Percentiles rank a stretch among this genome's conserved stretches.
These are phyloP conservation scores for Penicillium sp. DNA, from an alignment of 2,329 filamentous ascomycete species.

Conservation along the genomic window DNA sequence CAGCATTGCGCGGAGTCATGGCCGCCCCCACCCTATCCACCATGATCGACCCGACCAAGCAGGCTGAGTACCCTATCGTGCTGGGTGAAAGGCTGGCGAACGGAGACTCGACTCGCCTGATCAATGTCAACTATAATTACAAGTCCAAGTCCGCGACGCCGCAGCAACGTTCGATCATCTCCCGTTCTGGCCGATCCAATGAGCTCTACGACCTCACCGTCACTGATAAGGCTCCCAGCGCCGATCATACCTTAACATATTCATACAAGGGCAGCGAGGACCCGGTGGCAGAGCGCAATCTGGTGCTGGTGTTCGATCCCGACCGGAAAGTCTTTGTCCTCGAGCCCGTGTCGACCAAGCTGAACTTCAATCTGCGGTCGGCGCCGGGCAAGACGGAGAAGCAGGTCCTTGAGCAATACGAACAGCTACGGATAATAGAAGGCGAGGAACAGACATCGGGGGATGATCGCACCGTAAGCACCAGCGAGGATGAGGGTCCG, in stretches of 20 bases:
- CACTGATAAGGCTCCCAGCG: slow-evolving; percentile 39
- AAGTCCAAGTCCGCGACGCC: slow-evolving; percentile 42
- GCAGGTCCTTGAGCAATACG: slow-evolving; percentile 61
- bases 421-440: slow-evolving; percentile 54
- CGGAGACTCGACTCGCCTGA: slow-evolving; percentile 24
- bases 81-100: slow-evolving; percentile 42
- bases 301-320: slow-evolving; percentile 69
- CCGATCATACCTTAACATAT: slow-evolving; percentile 39
- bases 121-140: slow-evolving; percentile 47
- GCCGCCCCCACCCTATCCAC: slow-evolving; percentile 31
- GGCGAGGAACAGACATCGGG: slow-evolving; percentile 35
- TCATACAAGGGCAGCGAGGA: slow-evolving; percentile 41
- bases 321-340: slow-evolving; percentile 71
- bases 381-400: slow-evolving; percentile 63
- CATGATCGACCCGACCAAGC: slow-evolving; percentile 44
- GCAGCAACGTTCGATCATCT: slow-evolving; percentile 38
- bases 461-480: slow-evolving; percentile 31
- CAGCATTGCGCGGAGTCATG: slow-evolving; percentile 22
- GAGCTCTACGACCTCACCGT: slow-evolving; percentile 41
- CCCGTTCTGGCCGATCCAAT: slow-evolving; percentile 29
- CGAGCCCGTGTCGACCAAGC: slow-evolving; percentile 73
- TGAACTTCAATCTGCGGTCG: slow-evolving; percentile 79
- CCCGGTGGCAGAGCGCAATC: slow-evolving; percentile 32
- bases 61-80: slow-evolving; percentile 46
- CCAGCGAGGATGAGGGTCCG: slow-evolving; percentile 39